These are phyloP conservation scores for Porcisia deanei DNA, from an alignment of 208 protist species.

Conservation along the genomic window DNA sequence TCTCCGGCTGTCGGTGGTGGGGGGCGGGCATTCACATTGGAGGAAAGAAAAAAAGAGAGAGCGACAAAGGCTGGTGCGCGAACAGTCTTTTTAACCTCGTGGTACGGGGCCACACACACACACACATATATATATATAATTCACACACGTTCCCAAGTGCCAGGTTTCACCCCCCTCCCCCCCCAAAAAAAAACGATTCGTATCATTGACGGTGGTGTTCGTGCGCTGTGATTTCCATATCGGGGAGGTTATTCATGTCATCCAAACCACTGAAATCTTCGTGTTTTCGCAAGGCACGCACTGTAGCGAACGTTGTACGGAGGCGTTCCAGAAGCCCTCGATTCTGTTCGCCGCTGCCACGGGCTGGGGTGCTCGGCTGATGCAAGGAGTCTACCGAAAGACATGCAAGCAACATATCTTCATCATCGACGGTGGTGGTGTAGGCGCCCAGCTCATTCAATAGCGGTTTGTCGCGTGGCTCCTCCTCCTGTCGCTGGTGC, in stretches of 20 bases:
- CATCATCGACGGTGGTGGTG: background rate
- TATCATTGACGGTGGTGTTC: background rate
- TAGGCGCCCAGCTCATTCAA: background rate
- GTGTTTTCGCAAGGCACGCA: conserved; percentile 10
- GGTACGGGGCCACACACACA: background rate
- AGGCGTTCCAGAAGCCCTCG: conserved; percentile 17
- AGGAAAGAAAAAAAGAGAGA: too few relatives aligned
- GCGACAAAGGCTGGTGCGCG: too few relatives aligned
- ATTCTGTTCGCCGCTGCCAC: conserved; percentile 1
- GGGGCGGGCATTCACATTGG: too few relatives aligned
- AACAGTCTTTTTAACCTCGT: too few relatives aligned
- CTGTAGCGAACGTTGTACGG: conserved; percentile 8
- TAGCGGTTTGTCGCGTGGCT: background rate
- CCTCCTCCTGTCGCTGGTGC: background rate
- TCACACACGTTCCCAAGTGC: too few relatives aligned
- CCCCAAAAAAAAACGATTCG: background rate
- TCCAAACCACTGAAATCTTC: conserved; percentile 9
- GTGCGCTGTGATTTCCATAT: background rate
- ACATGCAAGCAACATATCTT: background rate
- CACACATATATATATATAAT: too few relatives aligned
- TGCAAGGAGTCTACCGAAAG: background rate
- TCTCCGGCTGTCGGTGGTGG: too few relatives aligned
- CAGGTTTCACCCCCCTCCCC: background rate
- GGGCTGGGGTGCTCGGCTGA: background rate
- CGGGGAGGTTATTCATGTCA: background rate